Evolutionary conservation across 2,329 filamentous ascomycete genomes (phyloP), one percentile per base, ranked within the genome.

Genomic region (Botrytis byssoidea): DNA sequence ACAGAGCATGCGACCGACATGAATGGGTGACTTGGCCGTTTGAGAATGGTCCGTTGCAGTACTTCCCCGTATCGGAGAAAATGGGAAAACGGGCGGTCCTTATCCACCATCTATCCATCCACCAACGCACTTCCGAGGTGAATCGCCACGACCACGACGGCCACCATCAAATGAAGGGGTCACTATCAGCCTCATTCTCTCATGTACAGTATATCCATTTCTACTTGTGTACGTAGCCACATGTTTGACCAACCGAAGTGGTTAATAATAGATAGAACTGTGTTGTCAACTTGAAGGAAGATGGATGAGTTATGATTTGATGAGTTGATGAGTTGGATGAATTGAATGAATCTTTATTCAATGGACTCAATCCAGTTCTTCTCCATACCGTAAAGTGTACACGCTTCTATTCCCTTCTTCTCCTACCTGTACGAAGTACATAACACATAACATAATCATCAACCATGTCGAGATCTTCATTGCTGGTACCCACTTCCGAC

Each of bases 11-110:
- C 35, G 44, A 57, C 66, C 66, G 66, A 42, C 48, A 69, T 57
- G 66, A 69, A 69, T 57, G 37, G 29, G 66, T 69, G 66, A 69
- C 48, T 57, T 69, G 66, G 66, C 55, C 66, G 66, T 42, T 69
- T 42, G 37, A 69, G 66, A 69, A 69, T 69, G 66, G 66, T 57
- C 66, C 66, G 48, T 18, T 57, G 37, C 20, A 59, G 48, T 32
- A 16, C 37, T 42, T 57, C 66, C 66, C 46, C 66, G 48, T 57
- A 29, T 57, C 66, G 48, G 66, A 44, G 66, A 42, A 22, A 51
- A 40, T 22, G 40, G 25, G 37, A 57, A 68, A 37, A 29, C n/a
- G 5, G 48, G 35, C 37, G 48, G 48, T 57, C 48, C 9, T 69
- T 57, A 57, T 44, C 66, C 66, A 57, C 44, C 37, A 29, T 25